Conservation (phyloP, 805 yeast species). For the Candida awuae region DNA sequence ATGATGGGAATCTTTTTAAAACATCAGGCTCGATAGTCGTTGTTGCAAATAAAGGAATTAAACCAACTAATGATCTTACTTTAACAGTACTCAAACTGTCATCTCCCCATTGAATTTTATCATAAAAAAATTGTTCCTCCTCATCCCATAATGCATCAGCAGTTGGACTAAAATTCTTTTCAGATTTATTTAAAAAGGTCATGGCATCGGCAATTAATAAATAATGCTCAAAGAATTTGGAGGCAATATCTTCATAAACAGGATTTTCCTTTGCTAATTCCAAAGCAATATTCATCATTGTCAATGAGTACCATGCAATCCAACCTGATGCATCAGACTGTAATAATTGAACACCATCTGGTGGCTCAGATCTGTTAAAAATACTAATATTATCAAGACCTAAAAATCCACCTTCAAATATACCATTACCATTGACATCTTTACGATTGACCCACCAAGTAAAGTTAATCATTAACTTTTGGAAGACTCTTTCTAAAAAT, state of each 20-base stretch:
- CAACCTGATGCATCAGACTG: constrained; percentile 97
- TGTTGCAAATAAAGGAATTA: constrained; percentile 85
- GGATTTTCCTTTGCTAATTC: constrained; percentile 81
- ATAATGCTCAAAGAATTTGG: constrained; percentile 90
- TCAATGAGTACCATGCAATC: constrained; percentile 90
- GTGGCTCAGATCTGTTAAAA: constrained; percentile 90
- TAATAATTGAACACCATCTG: constrained; percentile 83
- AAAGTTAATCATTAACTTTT: constrained; percentile 77
- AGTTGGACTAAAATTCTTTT: constrained; percentile 27
- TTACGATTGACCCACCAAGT: constrained; percentile 98
- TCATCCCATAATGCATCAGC: constrained; percentile 82
- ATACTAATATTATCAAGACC: constrained; percentile 91
- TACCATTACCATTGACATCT: constrained; percentile 77
- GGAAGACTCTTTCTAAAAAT: constrained; percentile 87
- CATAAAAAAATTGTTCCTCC: constrained; percentile 80
- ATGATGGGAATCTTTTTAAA: constrained; percentile 68
- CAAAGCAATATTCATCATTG: constrained; percentile 86
- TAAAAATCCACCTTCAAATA: constrained; percentile 89
- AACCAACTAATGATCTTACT: constrained; percentile 82
- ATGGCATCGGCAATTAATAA: constrained; percentile 87
- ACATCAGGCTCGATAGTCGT: constrained; percentile 82
- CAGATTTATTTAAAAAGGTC: constrained; percentile 50
- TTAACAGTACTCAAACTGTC: constrained; percentile 60
- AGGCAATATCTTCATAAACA: constrained; percentile 88
- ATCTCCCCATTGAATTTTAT: constrained; percentile 80